Evolutionary conservation across 805 yeast species (phyloP).

Genomic region (Candida taoyuanica): DNA sequence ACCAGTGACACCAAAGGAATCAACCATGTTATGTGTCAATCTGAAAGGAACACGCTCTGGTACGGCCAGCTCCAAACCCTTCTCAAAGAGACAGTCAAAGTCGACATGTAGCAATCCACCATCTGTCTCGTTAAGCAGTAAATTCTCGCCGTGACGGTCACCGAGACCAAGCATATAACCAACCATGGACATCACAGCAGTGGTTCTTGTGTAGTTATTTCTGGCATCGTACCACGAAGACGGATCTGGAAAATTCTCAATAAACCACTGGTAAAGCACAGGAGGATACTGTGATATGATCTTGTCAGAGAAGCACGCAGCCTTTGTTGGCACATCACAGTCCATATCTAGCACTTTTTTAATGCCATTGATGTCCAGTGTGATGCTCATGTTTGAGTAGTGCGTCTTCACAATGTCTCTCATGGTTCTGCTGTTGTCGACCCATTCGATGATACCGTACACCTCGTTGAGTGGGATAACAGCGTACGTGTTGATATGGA

Average conservation of each 20-base stretch:
- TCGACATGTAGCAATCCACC: constrained; percentile 92
- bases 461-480: constrained; percentile 85
- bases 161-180: constrained; percentile 94
- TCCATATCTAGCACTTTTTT: constrained; percentile 27
- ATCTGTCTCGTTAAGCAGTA: constrained; percentile 62
- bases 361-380: constrained; percentile 24
- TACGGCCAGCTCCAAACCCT: constrained; percentile 61
- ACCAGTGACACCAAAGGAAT: constrained; percentile 84
- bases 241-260: constrained; percentile 87
- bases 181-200: constrained; percentile 96
- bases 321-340: constrained; percentile 29
- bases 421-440: constrained; percentile 68
- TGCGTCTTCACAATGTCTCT: constrained; percentile 50
- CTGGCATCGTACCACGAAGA: constrained; percentile 81
- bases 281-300: constrained; percentile 46
- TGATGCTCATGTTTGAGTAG: constrained; percentile 38
- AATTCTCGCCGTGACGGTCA: constrained; percentile 93
- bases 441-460: constrained; percentile 90
- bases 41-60: constrained; percentile 97
- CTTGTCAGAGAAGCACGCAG: constrained; percentile 32
- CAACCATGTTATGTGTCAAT: constrained; percentile 80
- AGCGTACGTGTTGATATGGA: constrained; percentile 75
- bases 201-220: constrained; percentile 65
- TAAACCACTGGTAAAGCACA: constrained; percentile 81
- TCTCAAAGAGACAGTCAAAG: constrained; percentile 93